Evolutionary conservation across 2,329 filamentous ascomycete genomes (phyloP), one percentile per base, ranked within the genome.

Genomic region (Chaetomiaceae sp.): DNA sequence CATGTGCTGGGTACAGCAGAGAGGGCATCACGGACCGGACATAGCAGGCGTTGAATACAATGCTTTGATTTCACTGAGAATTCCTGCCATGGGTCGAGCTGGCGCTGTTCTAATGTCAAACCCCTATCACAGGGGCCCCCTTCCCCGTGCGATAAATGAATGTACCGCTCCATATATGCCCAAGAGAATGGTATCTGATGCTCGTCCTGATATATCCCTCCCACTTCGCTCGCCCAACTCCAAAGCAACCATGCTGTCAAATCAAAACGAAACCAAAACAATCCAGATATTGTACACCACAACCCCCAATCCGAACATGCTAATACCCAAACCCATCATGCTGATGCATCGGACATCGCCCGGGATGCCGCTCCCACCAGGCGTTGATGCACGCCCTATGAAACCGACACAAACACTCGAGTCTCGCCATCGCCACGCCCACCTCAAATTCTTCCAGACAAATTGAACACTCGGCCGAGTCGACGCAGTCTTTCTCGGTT

Each of bases 401-500:
- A 61, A 86, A 86, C 16, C 81, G 75, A 64, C 83, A 86, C 23
- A 86, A 73, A 61, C 83, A 86, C 67, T 86, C 83, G 43, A 86
- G 67, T 38, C 83, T 72, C n/a, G 79, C 82, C 82, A 86, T 85
- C 23, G 75, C 68, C 25, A 79, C 75, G 2, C 82, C 82, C 0
- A 78, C 80, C 54, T 80, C 76, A 56, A 84, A 85, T 64, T 86
- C 82, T 61, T 86, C 83, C 2, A 86, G 71, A 59, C 83, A 86
- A 46, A 86, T 86, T 5, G 81, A 85, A 64, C 82, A 86, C 67
- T 86, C 83, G 3, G 81, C 82, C 53, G 80, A 79, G 58, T 84
- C 80, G n/a, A 84, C 76, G 59, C 81, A 85, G 65, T 86, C 83
- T 69, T 86, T 86, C 62, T 85, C 83, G 9, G 82, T 85, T 1